Base-by-base conservation (phyloP, 2,329 filamentous ascomycete genomes). In the Apiospora pterosperma region DNA sequence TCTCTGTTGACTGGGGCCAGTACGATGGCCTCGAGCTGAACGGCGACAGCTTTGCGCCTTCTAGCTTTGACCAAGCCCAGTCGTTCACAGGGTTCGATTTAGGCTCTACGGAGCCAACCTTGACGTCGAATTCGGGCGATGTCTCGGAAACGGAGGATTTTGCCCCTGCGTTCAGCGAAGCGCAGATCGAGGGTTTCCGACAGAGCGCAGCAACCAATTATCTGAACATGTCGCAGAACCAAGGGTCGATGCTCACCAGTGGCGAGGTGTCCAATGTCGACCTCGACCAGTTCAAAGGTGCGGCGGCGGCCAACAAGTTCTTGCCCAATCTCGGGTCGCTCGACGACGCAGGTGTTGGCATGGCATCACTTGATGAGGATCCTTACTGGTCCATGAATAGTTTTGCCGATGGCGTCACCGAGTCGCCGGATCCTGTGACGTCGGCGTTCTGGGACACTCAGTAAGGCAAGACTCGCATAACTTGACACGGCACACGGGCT, bases 131-230 rank as follows among this genome's bases (percentile, higher is more conserved):
- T 10, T 90, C 88, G 14, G 88, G 88, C 39, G 88, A 90, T 66
- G 87, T 90, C 10, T 90, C 88, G 11, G 88, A 90, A 73, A 86
- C 87, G 5, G 88, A 90, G 67, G 88, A 90, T 68, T 83, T 84
- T 61, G 74, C 78, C 28, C 76, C 77, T 25, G 75, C 79, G 44
- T 77, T 78, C 62, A 77, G 81, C 34, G 78, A 79, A 42, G 77
- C 61, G 78, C 81, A 67, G 78, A 81, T 67, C 38, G 84, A 84
- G 66, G 80, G 82, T 59, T 84, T 84, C 67, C 77, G 83, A 64
- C 80, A 82, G 61, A 82, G 79, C 64, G 77, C 80, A 23, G 76
- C 82, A 63, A 82, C 80, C 69, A 84, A 78, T 65, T 82, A 80
- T 67, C 72, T 84, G 41, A 77, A 77, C 31, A 74, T 86, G 36